Base-by-base conservation (phyloP, 176 grass and related monocot species). In the Zoysia pacifica region DNA sequence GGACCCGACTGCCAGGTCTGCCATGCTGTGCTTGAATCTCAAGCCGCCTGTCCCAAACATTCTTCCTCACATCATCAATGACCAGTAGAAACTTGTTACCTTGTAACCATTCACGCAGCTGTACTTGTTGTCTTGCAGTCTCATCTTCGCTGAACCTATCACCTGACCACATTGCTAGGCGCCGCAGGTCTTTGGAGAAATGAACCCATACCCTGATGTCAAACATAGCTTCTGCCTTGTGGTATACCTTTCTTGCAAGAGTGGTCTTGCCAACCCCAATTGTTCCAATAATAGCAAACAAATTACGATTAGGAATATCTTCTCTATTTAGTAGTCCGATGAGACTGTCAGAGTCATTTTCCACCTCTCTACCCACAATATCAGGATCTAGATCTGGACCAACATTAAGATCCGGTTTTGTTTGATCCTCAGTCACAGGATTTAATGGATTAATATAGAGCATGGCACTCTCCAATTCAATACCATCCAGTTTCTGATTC, bases 31-130 rank as follows among this genome's bases (percentile, higher is more conserved):
- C 79, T 66, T 76, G 78, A 67, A 35, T 75, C 48, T 85, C 70
- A 36, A 87, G 64, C 10, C 73, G 15, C 35, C 65, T 68, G 43
- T 89, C 65, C 86, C 83, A 93, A 39, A 87, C 82, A 66, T 79
- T 61, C 16, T 78, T 76, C 41, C 69, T 70, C 16, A 89, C 86
- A 78, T 93, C 78, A 89, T 89, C 90, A 19, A 93, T 76, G 67
- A 93, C 79, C 44, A 93, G 67, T 5, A 93, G 75, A 46, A 84
- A 81, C 50, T 67, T 92, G 28, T 62, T 83, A 74, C 64, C 46
- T 78, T 18, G 45, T 86, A 86, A 70, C 74, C 6, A 70, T 63
- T 16, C 13, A 15, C 44, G 77, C 20, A 86, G 5, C 54, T 15
- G 1, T 70, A 13, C 59, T 9, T 41, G 79, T 67, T 73, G 79